Evolutionary conservation across 148 eudicot genomes (phyloP).

Genomic region (Vaccinium darrowii): DNA sequence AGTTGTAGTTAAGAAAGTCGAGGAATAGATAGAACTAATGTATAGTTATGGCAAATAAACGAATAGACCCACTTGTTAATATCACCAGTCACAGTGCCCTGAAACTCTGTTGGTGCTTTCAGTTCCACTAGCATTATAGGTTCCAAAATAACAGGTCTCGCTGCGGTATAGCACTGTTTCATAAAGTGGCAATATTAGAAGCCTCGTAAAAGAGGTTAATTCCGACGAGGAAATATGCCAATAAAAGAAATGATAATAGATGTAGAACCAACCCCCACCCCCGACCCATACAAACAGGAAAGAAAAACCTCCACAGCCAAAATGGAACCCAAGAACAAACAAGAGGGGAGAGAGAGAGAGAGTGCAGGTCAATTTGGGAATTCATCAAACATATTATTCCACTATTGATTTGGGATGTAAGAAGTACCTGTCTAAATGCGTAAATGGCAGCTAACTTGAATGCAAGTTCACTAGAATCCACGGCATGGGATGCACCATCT

Average conservation of each 20-base stretch:
- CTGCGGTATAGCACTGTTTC: slow-evolving; percentile 72
- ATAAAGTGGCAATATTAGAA: slow-evolving; percentile 3
- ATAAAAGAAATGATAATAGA: neutral
- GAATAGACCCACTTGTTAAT: slow-evolving; percentile 69
- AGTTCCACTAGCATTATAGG: slow-evolving; percentile 96
- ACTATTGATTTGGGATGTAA: slow-evolving; percentile 10
- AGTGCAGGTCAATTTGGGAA: neutral
- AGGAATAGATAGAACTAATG: neutral
- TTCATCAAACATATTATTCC: neutral
- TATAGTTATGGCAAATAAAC: neutral
- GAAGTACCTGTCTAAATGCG: slow-evolving; percentile 92
- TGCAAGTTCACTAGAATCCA: slow-evolving; percentile 99
- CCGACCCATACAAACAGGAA: neutral
- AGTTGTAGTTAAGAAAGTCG: slow-evolving; percentile 18
- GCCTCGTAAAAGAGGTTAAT: neutral
- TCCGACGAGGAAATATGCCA: neutral
- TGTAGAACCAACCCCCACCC: neutral
- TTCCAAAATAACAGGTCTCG: slow-evolving; percentile 90
- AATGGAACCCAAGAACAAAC: neutral
- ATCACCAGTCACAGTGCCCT: slow-evolving; percentile 93
- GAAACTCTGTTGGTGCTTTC: slow-evolving; percentile 88
- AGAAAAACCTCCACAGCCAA: neutral
- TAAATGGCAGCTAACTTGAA: slow-evolving; percentile 91
- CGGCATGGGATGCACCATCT: slow-evolving; percentile 97
- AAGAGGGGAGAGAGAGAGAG: neutral